Conservation (phyloP, 2,329 filamentous ascomycete species). For the Colletotrichum liriopes region DNA sequence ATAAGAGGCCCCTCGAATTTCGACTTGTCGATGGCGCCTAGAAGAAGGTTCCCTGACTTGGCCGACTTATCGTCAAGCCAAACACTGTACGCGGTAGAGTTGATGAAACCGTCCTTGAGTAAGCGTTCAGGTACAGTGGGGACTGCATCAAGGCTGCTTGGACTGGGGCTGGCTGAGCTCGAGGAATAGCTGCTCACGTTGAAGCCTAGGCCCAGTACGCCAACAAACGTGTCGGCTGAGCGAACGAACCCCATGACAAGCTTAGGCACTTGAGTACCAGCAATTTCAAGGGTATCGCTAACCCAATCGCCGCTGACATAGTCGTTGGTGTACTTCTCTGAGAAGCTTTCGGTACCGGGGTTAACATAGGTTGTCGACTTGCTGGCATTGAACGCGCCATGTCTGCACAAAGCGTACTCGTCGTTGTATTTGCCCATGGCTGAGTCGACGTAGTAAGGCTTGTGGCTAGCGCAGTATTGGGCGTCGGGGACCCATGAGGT, state of each 20-base stretch:
- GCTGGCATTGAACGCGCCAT: slow-evolving; percentile 52
- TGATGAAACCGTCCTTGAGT: slow-evolving; percentile 73
- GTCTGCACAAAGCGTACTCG: slow-evolving; percentile 2
- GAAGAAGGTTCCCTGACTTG: slow-evolving; percentile 26
- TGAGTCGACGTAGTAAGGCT: neutral
- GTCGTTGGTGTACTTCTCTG: slow-evolving; percentile 73
- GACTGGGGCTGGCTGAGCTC: slow-evolving; percentile 44
- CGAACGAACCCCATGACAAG: slow-evolving; percentile 71
- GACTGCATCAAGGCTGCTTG: slow-evolving; percentile 51
- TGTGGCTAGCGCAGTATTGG: neutral
- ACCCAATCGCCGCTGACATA: slow-evolving; percentile 47
- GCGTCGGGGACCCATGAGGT: slow-evolving; percentile 20
- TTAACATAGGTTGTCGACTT: slow-evolving; percentile 65
- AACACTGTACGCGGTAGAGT: slow-evolving; percentile 77
- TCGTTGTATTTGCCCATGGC: too few species aligned
- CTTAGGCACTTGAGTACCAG: slow-evolving; percentile 59
- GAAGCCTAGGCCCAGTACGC: slow-evolving; percentile 75
- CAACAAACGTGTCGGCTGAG: slow-evolving; percentile 64
- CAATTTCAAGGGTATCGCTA: slow-evolving; percentile 69
- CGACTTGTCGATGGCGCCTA: slow-evolving; percentile 40
- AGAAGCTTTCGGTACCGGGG: slow-evolving; percentile 61
- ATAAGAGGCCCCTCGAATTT: slow-evolving; percentile 46
- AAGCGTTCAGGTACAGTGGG: slow-evolving; percentile 77
- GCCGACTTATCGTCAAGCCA: slow-evolving; percentile 63
- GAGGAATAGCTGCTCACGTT: slow-evolving; percentile 62